Evolutionary conservation across 108 stramenopile genomes (phyloP).

Genomic region (Skeletonema tropicum): DNA sequence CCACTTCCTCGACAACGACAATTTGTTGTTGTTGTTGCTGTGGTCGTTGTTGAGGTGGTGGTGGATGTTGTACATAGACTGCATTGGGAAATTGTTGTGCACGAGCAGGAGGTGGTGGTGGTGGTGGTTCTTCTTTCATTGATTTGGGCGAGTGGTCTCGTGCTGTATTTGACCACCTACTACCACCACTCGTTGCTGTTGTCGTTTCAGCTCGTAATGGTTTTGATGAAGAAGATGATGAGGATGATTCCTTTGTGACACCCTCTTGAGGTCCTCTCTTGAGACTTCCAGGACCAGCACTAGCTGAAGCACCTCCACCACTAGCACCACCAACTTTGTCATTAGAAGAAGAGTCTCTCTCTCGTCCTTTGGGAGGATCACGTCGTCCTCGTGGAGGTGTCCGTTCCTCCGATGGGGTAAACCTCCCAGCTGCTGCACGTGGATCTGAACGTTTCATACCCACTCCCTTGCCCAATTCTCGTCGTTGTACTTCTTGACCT

Average conservation of each 20-base stretch:
- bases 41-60: neutral
- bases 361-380: neutral
- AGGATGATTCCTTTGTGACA: too few relatives aligned
- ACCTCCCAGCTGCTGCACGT: neutral
- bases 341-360: neutral
- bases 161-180: neutral
- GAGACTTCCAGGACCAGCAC: neutral
- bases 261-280: too few relatives aligned
- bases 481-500: neutral
- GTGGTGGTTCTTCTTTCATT: neutral
- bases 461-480: neutral
- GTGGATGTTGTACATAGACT: neutral
- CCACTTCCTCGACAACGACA: neutral
- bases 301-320: neutral
- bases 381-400: too few relatives aligned
- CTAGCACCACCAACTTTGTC: too few relatives aligned
- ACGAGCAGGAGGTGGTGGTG: neutral
- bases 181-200: neutral
- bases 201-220: too few relatives aligned
- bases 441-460: slow-evolving; percentile 4
- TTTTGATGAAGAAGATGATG: too few relatives aligned
- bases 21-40: neutral
- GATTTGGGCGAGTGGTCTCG: neutral
- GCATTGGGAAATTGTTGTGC: neutral
- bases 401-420: neutral